These are phyloP conservation scores for Brassica carinata DNA, from an alignment of 345 rosid genomes.

Conservation along the genomic window DNA sequence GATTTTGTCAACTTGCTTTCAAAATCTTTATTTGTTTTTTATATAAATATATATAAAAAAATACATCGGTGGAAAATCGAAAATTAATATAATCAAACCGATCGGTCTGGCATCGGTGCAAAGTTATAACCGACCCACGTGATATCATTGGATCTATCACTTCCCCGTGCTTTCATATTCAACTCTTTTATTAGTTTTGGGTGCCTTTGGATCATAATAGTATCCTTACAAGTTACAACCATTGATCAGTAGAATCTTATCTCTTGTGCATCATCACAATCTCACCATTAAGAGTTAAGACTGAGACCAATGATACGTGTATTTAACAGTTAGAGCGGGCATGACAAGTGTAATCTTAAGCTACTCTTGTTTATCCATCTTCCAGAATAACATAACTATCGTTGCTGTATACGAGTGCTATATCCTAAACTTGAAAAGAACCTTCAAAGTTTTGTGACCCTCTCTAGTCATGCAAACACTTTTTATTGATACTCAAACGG, in stretches of 20 bases:
- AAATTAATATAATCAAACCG: neutral
- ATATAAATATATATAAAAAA: no score
- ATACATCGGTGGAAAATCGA: no score
- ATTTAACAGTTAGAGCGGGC: no score
- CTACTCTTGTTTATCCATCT: no score
- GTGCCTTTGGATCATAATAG: neutral
- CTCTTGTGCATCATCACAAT: neutral
- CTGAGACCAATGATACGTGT: neutral
- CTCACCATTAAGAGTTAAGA: neutral
- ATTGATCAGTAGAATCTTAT: neutral
- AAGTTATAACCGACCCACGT: neutral
- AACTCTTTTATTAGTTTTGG: neutral
- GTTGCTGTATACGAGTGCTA: neutral
- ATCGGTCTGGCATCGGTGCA: neutral
- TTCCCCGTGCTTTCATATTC: neutral
- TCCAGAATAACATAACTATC: neutral
- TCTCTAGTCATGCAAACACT: neutral
- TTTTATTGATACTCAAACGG: neutral
- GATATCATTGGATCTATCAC: neutral
- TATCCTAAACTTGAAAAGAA: neutral
- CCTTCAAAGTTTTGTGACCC: neutral
- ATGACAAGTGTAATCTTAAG: no score
- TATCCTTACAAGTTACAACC: neutral
- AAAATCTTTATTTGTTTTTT: conserved; percentile 1
- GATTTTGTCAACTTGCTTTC: conserved; percentile 37